Evolutionary conservation across 2,329 filamentous ascomycete species (phyloP), one percentile per base, ranked within the genome.

Genomic region (Hypoxylon sp.): DNA sequence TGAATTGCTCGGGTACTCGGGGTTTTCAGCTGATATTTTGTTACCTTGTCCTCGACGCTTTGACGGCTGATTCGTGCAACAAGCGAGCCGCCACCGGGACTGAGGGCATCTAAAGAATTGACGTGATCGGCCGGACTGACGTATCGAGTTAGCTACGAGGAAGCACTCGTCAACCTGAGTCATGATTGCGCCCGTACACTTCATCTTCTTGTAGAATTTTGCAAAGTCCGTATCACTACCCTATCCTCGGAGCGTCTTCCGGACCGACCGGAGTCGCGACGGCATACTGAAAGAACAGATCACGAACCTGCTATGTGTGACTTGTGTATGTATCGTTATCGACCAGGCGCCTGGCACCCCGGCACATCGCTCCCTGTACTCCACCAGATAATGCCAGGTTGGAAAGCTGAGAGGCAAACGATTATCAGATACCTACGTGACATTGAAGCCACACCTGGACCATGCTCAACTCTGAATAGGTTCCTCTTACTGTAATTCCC

Each of bases 341-440:
- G 15, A n/a, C 27, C 11, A 13, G 10, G 27, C 4, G n/a, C 27
- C 27, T 31, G 4, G 27, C n/a, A 24, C 41, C 24, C 18, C 17
- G 24, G 35, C 35, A 9, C 26, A 20, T 60, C 40, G 50, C 31
- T 33, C 24, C 42, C 45, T 26, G 21, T 31, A 37, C 56, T 26
- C 56, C 40, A 47, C 46, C 51, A 21, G 24, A 26, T 3, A 40
- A 33, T 35, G 18, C 38, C 11, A 52, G 7, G 21, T 17, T 20
- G 8, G n/a, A 11, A 26, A 21, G 33, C 13, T 45, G 24, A 23
- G 58, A 53, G 53, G 58, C 48, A 9, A 57, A 56, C 48, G 40
- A 55, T 50, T 45, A 48, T 45, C 10, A 56, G 48, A 48, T 46
- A 55, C n/a, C n/a, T n/a, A n/a, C 48, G 53, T 50, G 40, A 57